phyloP scores from a whole-genome alignment of 352 stramenopile species.

The Phytopythium litorale region DNA sequence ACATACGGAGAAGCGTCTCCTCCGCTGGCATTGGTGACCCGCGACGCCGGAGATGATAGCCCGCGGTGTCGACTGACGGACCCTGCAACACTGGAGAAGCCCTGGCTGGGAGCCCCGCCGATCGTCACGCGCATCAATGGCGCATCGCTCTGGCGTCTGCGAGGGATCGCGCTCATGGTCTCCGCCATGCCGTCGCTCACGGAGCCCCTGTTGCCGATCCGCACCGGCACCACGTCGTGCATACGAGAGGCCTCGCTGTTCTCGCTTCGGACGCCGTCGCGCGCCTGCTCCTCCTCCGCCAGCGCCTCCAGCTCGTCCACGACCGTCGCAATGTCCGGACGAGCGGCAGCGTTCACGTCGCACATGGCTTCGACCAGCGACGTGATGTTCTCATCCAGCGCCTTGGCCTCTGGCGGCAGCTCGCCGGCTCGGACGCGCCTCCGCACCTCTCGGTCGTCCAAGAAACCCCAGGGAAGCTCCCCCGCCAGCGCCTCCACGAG shows the following conservation, averaged over 20 bases:
- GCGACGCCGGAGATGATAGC: neutral
- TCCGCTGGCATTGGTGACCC: neutral
- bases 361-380: slow-evolving; percentile 54
- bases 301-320: slow-evolving; percentile 38
- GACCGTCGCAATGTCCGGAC: slow-evolving; percentile 46
- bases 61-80: neutral
- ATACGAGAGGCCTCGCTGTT: slow-evolving; percentile 14
- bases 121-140: neutral
- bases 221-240: neutral
- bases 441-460: slow-evolving; percentile 39
- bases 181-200: slow-evolving; percentile 3
- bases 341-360: slow-evolving; percentile 29
- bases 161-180: slow-evolving; percentile 4
- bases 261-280: slow-evolving; percentile 17
- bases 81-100: neutral
- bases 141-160: slow-evolving; percentile 4
- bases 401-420: slow-evolving; percentile 20
- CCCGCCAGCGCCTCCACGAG: slow-evolving; percentile 52
- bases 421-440: slow-evolving; percentile 35
- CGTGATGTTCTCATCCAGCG: slow-evolving; percentile 41
- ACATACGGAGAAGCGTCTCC: neutral
- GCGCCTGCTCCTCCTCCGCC: slow-evolving; percentile 42
- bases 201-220: neutral
- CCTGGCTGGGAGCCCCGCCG: neutral
- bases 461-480: slow-evolving; percentile 59